Conservation (phyloP, 495 filamentous ascomycete species). For the Durotheca rogersii region DNA sequence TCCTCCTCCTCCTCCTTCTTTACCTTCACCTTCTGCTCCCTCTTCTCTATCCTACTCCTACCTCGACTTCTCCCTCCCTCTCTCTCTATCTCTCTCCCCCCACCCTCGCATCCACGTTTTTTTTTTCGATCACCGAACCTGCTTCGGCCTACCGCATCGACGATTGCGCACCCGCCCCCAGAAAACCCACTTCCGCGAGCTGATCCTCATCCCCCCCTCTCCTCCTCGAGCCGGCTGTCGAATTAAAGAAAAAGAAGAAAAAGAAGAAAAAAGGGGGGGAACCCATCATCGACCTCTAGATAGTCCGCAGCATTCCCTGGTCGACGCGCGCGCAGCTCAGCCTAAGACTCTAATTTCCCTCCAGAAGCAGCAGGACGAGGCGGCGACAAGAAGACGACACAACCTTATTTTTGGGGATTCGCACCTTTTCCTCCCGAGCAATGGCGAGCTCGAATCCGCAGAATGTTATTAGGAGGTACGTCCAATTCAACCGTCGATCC, state of each 20-base stretch:
- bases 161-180: constrained; percentile 17
- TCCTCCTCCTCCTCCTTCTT: too few relatives aligned
- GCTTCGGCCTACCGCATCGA: constrained; percentile 6
- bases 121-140: constrained; percentile 19
- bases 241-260: too few relatives aligned
- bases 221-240: too few relatives aligned
- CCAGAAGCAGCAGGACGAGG: constrained; percentile 4
- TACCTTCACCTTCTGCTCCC: too few relatives aligned
- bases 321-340: constrained; percentile 15
- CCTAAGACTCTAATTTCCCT: constrained; percentile 14
- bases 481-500: constrained; percentile 20
- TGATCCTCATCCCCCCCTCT: too few relatives aligned
- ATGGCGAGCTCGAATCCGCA: constrained; percentile 37
- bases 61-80: too few relatives aligned
- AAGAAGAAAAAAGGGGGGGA: too few relatives aligned
- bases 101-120: constrained; percentile 22
- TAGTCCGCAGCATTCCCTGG: constrained; percentile 9
- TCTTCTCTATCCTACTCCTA: too few relatives aligned
- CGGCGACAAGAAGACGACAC: constrained; percentile 1
- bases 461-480: constrained; percentile 46
- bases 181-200: constrained; percentile 16
- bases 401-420: constrained; percentile 13
- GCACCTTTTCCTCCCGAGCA: constrained; percentile 22
- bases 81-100: constrained; percentile 6
- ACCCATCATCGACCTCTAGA: too few relatives aligned